phyloP scores from a whole-genome alignment of 208 protist genomes.

The Histomonas meleagridis region DNA sequence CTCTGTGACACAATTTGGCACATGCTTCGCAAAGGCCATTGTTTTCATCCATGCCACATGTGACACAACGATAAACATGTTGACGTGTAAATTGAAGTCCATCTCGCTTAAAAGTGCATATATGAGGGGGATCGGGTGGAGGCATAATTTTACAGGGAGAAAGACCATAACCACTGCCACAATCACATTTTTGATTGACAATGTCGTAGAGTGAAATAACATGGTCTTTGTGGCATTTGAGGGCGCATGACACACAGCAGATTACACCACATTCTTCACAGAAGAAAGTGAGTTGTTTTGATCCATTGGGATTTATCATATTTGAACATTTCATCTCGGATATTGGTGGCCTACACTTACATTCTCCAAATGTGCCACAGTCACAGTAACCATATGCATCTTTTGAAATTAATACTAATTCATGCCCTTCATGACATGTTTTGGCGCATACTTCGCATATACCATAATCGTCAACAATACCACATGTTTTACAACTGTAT shows the following conservation, averaged over 20 bases:
- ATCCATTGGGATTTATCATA: too few species aligned
- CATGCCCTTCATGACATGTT: neutral
- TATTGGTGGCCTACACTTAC: too few species aligned
- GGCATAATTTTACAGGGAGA: too few species aligned
- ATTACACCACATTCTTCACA: neutral
- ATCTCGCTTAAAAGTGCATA: neutral
- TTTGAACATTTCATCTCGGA: too few species aligned
- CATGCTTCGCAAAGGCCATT: conserved; percentile 8
- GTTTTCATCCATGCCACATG: neutral
- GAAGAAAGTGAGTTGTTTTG: too few species aligned
- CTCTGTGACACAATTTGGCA: neutral
- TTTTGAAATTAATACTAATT: neutral
- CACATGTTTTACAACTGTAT: neutral
- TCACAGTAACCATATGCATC: neutral
- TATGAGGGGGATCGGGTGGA: neutral
- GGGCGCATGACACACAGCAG: too few species aligned
- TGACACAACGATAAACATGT: neutral
- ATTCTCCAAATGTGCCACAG: neutral
- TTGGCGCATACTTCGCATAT: neutral
- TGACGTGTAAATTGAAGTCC: neutral
- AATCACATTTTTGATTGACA: neutral
- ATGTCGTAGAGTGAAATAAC: too few species aligned
- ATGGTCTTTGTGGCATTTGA: too few species aligned
- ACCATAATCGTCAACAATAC: neutral
- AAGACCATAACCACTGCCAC: neutral